phyloP scores from a whole-genome alignment of 1,139 yeast species.

The Saccharomyces hybrid region DNA sequence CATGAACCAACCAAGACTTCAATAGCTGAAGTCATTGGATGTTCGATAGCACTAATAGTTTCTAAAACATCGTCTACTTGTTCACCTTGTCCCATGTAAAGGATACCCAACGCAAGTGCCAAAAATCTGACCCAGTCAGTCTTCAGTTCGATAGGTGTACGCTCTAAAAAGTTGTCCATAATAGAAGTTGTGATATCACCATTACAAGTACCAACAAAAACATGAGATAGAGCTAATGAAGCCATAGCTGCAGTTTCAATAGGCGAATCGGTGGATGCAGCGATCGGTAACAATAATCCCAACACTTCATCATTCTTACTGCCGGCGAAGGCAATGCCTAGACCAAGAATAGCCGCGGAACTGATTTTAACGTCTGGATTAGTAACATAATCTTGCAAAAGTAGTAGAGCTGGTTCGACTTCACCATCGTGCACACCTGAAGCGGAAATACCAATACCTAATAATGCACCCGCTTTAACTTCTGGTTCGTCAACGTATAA shows the following conservation, averaged over 20 bases:
- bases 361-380: conserved; percentile 49
- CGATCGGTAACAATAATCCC: conserved; percentile 69
- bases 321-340: conserved; percentile 94
- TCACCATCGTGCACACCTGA: conserved; percentile 88
- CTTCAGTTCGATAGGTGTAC: conserved; percentile 68
- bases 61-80: conserved; percentile 93
- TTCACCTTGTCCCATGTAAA: conserved; percentile 91
- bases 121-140: conserved; percentile 85
- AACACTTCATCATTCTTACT: conserved; percentile 80
- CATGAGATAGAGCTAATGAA: conserved; percentile 87
- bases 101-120: conserved; percentile 85
- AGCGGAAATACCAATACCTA: conserved; percentile 94
- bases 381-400: conserved; percentile 73
- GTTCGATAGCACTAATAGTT: conserved; percentile 91
- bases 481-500: conserved; percentile 80
- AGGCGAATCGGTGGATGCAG: conserved; percentile 68
- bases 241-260: conserved; percentile 81
- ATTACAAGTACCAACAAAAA: conserved; percentile 91
- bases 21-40: conserved; percentile 83
- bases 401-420: conserved; percentile 83
- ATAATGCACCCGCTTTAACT: conserved; percentile 90
- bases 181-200: conserved; percentile 91
- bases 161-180: conserved; percentile 81
- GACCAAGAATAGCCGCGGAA: conserved; percentile 78
- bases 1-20: conserved; percentile 88